These are phyloP conservation scores for Penicillium sp. DNA, from an alignment of 2,329 filamentous ascomycete genomes.

Conservation along the genomic window DNA sequence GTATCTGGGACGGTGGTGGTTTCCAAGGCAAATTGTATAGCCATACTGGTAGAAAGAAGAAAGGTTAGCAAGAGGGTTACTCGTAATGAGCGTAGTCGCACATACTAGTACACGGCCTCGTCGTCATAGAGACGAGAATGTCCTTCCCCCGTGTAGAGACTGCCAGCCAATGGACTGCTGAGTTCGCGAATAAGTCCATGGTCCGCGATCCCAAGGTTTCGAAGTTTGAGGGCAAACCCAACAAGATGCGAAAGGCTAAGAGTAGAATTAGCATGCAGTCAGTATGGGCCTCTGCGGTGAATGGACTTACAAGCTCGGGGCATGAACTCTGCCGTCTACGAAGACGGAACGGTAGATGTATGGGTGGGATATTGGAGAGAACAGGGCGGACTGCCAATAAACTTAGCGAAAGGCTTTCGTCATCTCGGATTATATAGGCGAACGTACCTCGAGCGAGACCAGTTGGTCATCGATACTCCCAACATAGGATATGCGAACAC, in stretches of 20 bases:
- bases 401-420: not conserved
- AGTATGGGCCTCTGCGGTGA: not conserved
- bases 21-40: constrained; percentile 68
- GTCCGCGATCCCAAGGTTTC: constrained; percentile 87
- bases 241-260: constrained; percentile 75
- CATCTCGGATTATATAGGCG: not conserved
- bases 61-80: not conserved
- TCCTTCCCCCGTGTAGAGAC: constrained; percentile 84
- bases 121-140: constrained; percentile 94
- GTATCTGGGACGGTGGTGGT: constrained; percentile 55
- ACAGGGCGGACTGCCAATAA: constrained; percentile 65
- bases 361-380: constrained; percentile 78
- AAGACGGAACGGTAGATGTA: constrained; percentile 96
- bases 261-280: constrained; percentile 1
- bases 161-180: constrained; percentile 80
- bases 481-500: constrained; percentile 78
- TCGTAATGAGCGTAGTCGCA: constrained; percentile 6
- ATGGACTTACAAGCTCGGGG: constrained; percentile 71
- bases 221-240: constrained; percentile 86
- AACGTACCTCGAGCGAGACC: constrained; percentile 75
- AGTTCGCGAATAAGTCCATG: constrained; percentile 91
- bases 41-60: constrained; percentile 48
- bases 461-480: constrained; percentile 97
- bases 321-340: constrained; percentile 85
- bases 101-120: constrained; percentile 71